These are phyloP conservation scores for Musa schizocarpa DNA, from an alignment of 176 grass and related monocot species.

Conservation along the genomic window DNA sequence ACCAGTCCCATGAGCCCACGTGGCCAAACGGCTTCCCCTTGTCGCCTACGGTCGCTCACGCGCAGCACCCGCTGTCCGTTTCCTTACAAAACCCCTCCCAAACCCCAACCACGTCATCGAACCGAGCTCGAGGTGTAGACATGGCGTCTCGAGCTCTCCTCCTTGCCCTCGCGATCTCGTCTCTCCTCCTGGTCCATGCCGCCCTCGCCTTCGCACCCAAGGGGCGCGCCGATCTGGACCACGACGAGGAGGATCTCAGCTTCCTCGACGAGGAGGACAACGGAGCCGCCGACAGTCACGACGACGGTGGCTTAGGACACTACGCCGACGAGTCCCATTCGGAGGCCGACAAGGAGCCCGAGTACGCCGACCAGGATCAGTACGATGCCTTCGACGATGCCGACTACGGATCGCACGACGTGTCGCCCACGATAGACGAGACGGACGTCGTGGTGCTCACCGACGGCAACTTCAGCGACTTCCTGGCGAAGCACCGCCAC, in stretches of 20 bases:
- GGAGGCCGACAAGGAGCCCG: not conserved
- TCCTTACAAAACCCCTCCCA: not conserved
- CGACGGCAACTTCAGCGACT: slow-evolving; percentile 64
- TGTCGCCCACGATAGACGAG: slow-evolving; percentile 41
- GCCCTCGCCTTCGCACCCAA: slow-evolving; percentile 13
- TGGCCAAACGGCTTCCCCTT: not conserved
- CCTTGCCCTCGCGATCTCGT: not conserved
- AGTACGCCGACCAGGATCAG: not conserved
- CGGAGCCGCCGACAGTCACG: slow-evolving; percentile 4
- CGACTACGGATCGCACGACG: not conserved
- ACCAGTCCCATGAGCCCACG: not conserved
- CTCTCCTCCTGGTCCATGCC: slow-evolving; percentile 9
- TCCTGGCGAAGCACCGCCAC: slow-evolving; percentile 39
- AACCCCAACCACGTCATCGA: not conserved
- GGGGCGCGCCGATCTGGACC: slow-evolving; percentile 27
- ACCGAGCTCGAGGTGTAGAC: not conserved
- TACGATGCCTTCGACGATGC: slow-evolving; percentile 8
- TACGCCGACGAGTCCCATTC: slow-evolving; percentile 22
- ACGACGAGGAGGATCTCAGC: slow-evolving; percentile 16
- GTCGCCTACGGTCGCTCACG: not conserved
- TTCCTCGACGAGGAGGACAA: slow-evolving; percentile 28
- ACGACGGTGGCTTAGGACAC: not conserved
- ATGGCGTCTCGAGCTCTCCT: slow-evolving; percentile 8
- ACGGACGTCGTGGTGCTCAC: slow-evolving; percentile 55
- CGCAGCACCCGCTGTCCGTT: not conserved